A percentile compares a stretch with the other conserved stretches of the same genome.
These are phyloP conservation scores for Heracleum sosnowskyi DNA, from an alignment of 129 eudicot genomes.

Conservation along the genomic window DNA sequence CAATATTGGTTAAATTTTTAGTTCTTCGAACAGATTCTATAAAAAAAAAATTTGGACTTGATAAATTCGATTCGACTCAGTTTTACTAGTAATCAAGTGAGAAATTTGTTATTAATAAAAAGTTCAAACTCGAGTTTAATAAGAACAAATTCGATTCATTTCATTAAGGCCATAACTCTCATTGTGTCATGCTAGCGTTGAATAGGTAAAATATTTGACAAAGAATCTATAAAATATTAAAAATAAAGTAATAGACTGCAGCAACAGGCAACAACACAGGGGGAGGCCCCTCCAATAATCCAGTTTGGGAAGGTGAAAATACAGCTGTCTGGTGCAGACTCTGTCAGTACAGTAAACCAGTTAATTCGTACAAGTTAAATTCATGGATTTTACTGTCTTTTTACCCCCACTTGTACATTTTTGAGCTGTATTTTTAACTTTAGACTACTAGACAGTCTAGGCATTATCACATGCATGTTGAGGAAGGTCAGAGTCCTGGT, in stretches of 20 bases:
- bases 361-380: conserved; percentile 4
- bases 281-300: neutral
- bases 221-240: neutral
- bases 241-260: neutral
- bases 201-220: neutral
- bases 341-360: neutral
- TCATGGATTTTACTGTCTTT: conserved; percentile 6
- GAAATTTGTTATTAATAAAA: too few relatives aligned
- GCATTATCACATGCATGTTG: neutral
- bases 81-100: too few relatives aligned
- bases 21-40: too few relatives aligned
- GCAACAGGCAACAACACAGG: neutral
- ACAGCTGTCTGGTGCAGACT: conserved; percentile 1
- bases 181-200: too few relatives aligned
- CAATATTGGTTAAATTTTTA: too few relatives aligned
- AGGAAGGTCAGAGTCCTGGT: neutral
- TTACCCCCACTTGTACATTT: neutral
- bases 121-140: too few relatives aligned
- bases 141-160: too few relatives aligned
- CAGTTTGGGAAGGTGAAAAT: neutral
- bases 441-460: neutral
- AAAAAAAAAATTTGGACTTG: too few relatives aligned
- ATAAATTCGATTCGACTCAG: too few relatives aligned
- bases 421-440: neutral
- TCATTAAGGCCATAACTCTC: too few relatives aligned